Conservation (phyloP, 2,329 filamentous ascomycete genomes). For the Paraconiothyrium brasiliense region DNA sequence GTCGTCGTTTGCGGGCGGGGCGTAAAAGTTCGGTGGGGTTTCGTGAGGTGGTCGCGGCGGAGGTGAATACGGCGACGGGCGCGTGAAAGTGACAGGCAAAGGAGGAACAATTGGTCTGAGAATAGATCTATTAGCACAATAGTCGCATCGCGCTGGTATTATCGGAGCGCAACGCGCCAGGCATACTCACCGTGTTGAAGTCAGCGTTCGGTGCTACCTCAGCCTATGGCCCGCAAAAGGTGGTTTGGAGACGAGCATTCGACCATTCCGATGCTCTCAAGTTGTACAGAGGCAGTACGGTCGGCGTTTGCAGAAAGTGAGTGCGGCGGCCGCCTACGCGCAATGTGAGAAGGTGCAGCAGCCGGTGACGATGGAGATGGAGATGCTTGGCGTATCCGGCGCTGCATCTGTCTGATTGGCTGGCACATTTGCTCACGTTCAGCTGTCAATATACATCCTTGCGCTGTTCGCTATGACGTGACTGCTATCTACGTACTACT, state of each 20-base stretch:
- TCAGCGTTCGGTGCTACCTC: conserved; percentile 32
- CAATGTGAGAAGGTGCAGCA: conserved; percentile 1
- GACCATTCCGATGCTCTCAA: conserved; percentile 39
- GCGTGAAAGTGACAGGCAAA: conserved; percentile 9
- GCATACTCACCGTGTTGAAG: conserved; percentile 27
- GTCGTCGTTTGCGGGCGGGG: conserved; percentile 13
- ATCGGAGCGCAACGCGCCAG: conserved; percentile 17
- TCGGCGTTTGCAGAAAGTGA: conserved; percentile 13
- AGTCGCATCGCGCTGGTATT: conserved; percentile 14
- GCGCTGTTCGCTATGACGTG: neutral
- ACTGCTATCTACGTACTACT: neutral
- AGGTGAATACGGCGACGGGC: conserved; percentile 15
- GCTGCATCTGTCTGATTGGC: conserved; percentile 5
- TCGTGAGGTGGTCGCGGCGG: conserved; percentile 14
- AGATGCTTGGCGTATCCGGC: conserved; percentile 7
- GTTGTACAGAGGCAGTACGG: conserved; percentile 22
- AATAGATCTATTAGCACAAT: conserved; percentile 19
- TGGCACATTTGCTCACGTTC: conserved; percentile 6
- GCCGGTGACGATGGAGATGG: conserved; percentile 9
- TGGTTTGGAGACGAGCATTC: conserved; percentile 31
- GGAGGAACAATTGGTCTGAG: conserved; percentile 19
- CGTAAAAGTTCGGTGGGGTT: conserved; percentile 14
- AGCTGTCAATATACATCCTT: neutral
- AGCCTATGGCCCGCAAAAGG: conserved; percentile 36
- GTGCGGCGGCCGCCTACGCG: conserved; percentile 17